Conservation (phyloP, 306 rosid genomes). For the Trifolium repens region DNA sequence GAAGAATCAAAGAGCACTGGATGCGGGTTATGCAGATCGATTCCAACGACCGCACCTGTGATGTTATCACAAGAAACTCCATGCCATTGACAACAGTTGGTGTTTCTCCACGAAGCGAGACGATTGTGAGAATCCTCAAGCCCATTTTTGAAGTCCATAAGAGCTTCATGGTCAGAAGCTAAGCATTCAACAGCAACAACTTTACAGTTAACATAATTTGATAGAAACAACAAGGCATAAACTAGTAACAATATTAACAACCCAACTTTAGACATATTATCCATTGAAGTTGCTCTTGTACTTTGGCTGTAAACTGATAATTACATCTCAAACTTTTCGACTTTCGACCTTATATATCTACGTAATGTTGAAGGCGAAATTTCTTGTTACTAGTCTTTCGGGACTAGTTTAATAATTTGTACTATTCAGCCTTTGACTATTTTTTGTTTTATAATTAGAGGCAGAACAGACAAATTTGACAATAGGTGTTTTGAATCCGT, state of each 20-base stretch:
- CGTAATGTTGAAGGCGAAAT: too few species aligned
- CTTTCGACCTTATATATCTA: too few species aligned
- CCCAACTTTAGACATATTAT: conserved; percentile 14
- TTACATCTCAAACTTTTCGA: background rate
- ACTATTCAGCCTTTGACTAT: background rate
- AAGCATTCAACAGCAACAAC: conserved; percentile 33
- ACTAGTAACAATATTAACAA: conserved; percentile 3
- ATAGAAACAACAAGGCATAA: conserved; percentile 10
- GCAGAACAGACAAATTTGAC: too few species aligned
- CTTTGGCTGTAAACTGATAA: background rate
- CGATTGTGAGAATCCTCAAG: conserved; percentile 44
- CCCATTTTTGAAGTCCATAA: conserved; percentile 52
- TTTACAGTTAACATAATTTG: background rate
- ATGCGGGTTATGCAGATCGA: conserved; percentile 51
- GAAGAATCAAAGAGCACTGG: background rate
- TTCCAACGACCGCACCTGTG: conserved; percentile 45
- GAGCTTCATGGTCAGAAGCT: conserved; percentile 44
- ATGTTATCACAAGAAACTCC: conserved; percentile 48
- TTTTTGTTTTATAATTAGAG: too few species aligned
- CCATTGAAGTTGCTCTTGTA: conserved; percentile 19
- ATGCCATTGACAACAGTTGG: conserved; percentile 52
- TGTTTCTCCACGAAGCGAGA: conserved; percentile 49
- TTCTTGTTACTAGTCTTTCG: too few species aligned
- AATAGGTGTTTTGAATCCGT: background rate
- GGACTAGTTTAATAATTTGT: too few species aligned